A percentile compares a stretch with the other conserved stretches of the same genome.
Conservation (phyloP, 345 rosid species). For the Acer campestre region DNA sequence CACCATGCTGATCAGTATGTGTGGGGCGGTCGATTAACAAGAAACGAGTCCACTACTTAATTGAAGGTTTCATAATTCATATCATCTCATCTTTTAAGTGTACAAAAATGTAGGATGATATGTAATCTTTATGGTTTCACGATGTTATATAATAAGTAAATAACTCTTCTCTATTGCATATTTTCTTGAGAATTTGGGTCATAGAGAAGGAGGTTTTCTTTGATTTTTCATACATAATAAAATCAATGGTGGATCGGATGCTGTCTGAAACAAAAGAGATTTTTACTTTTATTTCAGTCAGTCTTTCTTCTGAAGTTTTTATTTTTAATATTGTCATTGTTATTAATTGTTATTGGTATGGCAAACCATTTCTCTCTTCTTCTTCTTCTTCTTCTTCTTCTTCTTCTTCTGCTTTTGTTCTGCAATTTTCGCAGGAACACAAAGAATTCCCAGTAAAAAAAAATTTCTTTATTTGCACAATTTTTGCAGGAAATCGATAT, state of each 20-base stretch:
- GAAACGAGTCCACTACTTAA: constrained; percentile 7
- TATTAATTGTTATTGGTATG: background rate
- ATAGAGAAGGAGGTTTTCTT: background rate
- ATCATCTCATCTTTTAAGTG: background rate
- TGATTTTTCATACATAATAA: too few relatives aligned
- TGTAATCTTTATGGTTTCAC: background rate
- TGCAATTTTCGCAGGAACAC: background rate
- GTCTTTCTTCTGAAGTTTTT: background rate
- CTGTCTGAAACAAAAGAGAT: background rate
- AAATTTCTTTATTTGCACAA: too few relatives aligned
- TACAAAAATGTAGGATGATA: background rate
- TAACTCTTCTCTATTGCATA: background rate
- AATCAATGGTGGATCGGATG: background rate
- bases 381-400: background rate
- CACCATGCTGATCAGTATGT: constrained; percentile 54
- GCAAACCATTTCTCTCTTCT: background rate
- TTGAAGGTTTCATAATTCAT: background rate
- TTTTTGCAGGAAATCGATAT: too few relatives aligned
- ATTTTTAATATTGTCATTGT: too few relatives aligned
- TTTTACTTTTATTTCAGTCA: too few relatives aligned
- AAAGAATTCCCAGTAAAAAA: too few relatives aligned
- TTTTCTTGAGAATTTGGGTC: background rate
- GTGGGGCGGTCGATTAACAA: constrained; percentile 39
- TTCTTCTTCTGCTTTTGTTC: background rate
- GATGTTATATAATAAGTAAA: background rate